Percentiles rank a stretch among this genome's conserved stretches.
Conservation (phyloP, 2,329 filamentous ascomycete species). For the Fusarium mexicanum region DNA sequence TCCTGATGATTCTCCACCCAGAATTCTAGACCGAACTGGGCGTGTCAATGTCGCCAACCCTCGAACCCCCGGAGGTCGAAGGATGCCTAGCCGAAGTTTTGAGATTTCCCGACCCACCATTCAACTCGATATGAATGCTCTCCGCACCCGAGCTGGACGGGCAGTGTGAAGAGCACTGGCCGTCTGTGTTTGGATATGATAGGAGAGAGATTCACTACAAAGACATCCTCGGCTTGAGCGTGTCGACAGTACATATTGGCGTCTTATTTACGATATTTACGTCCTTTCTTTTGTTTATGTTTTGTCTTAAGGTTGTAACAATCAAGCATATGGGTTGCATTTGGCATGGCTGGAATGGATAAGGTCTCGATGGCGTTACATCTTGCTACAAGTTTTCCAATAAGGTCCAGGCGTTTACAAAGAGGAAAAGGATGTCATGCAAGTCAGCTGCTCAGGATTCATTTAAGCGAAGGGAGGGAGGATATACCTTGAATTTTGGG, state of each 20-base stretch:
- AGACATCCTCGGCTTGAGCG: background rate
- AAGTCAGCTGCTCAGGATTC: conserved; percentile 20
- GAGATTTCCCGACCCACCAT: conserved; percentile 58
- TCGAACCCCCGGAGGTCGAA: conserved; percentile 62
- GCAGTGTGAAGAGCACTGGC: conserved; percentile 40
- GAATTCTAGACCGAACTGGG: conserved; percentile 61
- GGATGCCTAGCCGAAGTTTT: conserved; percentile 65
- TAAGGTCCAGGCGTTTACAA: conserved; percentile 37
- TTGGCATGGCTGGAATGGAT: conserved; percentile 23
- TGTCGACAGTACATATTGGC: conserved; percentile 4
- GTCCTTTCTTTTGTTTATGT: conserved; percentile 27
- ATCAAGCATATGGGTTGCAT: conserved; percentile 34
- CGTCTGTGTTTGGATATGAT: conserved; percentile 33
- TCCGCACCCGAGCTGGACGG: conserved; percentile 39
- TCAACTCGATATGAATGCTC: conserved; percentile 40
- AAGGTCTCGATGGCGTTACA: conserved; percentile 34
- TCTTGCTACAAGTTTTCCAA: conserved; percentile 17
- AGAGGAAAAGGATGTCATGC: conserved; percentile 26
- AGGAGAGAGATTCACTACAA: background rate
- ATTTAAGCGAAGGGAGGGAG: conserved; percentile 3
- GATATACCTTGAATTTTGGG: conserved; percentile 35
- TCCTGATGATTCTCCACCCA: conserved; percentile 54
- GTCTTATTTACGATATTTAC: conserved; percentile 28
- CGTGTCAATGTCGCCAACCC: conserved; percentile 68
- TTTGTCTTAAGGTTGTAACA: conserved; percentile 32